Conservation (phyloP, 2,329 filamentous ascomycete species). For the Venturia carpophila region DNA sequence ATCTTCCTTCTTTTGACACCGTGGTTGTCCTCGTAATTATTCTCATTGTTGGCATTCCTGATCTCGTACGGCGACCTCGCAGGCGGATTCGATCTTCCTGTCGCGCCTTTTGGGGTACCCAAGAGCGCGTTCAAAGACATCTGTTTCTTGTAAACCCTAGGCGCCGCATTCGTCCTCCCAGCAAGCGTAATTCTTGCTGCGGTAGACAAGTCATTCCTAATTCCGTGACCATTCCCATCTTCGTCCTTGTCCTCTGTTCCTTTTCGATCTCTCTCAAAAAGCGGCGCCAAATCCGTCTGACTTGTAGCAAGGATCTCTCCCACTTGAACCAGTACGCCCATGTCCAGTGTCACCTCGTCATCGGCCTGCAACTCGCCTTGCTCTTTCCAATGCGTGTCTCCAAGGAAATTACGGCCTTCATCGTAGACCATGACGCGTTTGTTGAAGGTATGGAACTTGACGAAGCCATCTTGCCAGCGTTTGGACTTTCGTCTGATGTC, state of each 20-base stretch:
- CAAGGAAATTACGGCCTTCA: slow-evolving; percentile 68
- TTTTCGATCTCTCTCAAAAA: slow-evolving; percentile 62
- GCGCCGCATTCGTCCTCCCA: slow-evolving; percentile 19
- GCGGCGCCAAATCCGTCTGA: slow-evolving; percentile 68
- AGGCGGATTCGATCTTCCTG: slow-evolving; percentile 53
- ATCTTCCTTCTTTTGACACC: slow-evolving; percentile 14
- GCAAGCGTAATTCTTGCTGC: slow-evolving; percentile 22
- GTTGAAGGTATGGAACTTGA: slow-evolving; percentile 88
- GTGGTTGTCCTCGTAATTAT: not conserved
- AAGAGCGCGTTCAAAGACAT: slow-evolving; percentile 57
- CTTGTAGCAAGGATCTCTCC: slow-evolving; percentile 63
- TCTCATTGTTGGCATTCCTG: slow-evolving; percentile 24
- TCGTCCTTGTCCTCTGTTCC: slow-evolving; percentile 23
- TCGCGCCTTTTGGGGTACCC: slow-evolving; percentile 55
- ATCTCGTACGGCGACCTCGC: slow-evolving; percentile 59
- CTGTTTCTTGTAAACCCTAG: slow-evolving; percentile 41
- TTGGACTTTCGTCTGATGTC: slow-evolving; percentile 83
- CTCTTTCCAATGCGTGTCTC: slow-evolving; percentile 74
- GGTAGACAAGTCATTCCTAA: slow-evolving; percentile 32
- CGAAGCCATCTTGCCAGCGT: slow-evolving; percentile 83
- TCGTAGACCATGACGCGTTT: slow-evolving; percentile 87
- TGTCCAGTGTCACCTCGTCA: slow-evolving; percentile 72
- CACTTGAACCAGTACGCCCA: slow-evolving; percentile 72
- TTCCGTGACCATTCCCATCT: slow-evolving; percentile 31
- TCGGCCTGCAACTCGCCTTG: slow-evolving; percentile 58